Evolutionary conservation across 345 rosid genomes (phyloP), one percentile per base, ranked within the genome.

Genomic region (Cardiospermum halicacabum): DNA sequence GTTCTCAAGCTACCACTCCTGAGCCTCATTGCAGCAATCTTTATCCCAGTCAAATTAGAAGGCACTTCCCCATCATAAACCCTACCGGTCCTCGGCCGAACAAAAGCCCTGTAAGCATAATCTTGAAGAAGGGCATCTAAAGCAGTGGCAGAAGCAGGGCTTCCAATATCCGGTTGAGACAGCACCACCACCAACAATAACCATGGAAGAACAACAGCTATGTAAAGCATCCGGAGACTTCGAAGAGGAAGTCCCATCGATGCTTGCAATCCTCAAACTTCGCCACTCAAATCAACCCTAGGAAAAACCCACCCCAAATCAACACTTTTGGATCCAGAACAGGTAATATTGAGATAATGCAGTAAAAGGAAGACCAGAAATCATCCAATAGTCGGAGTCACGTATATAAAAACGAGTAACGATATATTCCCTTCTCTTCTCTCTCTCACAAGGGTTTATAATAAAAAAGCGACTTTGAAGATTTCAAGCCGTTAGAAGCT

Each of bases 101-200:
- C 71, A 37, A 94, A 84, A 1, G 89, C 90, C 76, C 68, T 75
- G 43, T 73, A 91, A 9, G 97, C 93, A 70, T 83, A 86, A 65
- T 85, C 92, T 77, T 91, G 97, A 27, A 94, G 99, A 71, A 94
- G 86, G n/a, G 71, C 62, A 71, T 94, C 96, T 5, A 91, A 91
- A 60, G 85, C 84, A 11, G 77, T 58, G 0, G 88, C 74, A 25
- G 80, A 58, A 0, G 88, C 74, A 25, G 78, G 48, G 18, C 55
- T 62, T 15, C 31, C 53, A 28, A 11, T 7, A 45, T 66, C 54
- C 22, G 82, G 69, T 60, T 73, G 83, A 31, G 83, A 85, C 69
- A 11, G 36, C 51, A 76, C 62, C 47, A 12, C 64, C 11, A 77
- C 73, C 45, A 79, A 69, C 64, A 24, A 25, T 34, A 72, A 63